Base-by-base conservation (phyloP, 2,329 filamentous ascomycete species). In the Alternaria ventricosa region DNA sequence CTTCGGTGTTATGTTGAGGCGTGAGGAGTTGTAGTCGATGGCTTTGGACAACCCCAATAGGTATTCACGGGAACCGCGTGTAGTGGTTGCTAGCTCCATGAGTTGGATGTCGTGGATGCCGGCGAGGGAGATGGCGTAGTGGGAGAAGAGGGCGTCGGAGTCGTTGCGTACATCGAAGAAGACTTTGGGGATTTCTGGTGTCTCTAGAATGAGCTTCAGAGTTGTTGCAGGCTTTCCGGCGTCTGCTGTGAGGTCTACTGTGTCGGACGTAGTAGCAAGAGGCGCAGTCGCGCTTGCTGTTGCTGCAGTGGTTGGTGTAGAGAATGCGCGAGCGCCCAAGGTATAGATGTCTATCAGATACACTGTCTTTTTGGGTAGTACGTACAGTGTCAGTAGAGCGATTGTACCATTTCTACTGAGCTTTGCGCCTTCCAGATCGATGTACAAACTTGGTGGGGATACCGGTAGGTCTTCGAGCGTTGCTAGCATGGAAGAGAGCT, bases 321-420 rank as follows among this genome's bases (percentile, higher is more conserved):
- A 66, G 70, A 79, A 80, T 4, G 75, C 72, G 44, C 56, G 43
- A 27, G 33, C 33, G 18, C 71, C 68, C 3, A 80, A 66, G 0
- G 33, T 66, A 57, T 75, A 61, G 4, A 80, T 61, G 63, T 80
- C 77, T 61, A 79, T 64, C 12, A 79, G 71, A 61, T 63, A 78
- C 50, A 71, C 60, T 27, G 33, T 53, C 43, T 36, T 33, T 13
- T 8, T 45, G 6, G 66, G 54, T 1, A 28, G 59, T 12, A 74
- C 61, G 6, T 70, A 56, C 28, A 51, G 4, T 0, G 49, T 51
- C 6, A 51, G 18, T 23, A 77, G 61, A 12, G 74, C 75, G 44
- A 77, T 49, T 5, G 65, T 60, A 18, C 73, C 73, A 12, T 74
- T 11, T 10, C 75, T 71, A 27, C 60, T 64, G 20, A 75, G 73